Base-by-base conservation (phyloP, 1,284 basidiomycete genomes). In the Amylostereum chailletii region DNA sequence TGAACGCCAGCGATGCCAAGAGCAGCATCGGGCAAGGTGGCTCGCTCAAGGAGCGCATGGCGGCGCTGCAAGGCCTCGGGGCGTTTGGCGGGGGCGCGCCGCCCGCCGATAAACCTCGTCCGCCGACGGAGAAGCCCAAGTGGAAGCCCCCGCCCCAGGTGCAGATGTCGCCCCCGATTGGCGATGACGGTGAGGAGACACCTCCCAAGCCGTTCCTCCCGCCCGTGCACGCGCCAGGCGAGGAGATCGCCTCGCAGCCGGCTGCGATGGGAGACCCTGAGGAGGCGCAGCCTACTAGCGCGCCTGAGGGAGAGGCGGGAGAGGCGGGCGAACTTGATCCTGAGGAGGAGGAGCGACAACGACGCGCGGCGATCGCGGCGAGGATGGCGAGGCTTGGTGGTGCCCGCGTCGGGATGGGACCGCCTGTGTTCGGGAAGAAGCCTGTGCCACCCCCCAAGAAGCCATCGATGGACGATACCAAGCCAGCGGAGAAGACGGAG, bases 21-120 rank as follows among this genome's bases (percentile, higher is more conserved):
- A 83, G 83, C 59, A 85, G 85, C 57, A 90, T 92, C 62, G 74
- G 74, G 32, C 73, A 74, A 42, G 84, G 76, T 3, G 84, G 79
- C 3, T 89, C 86, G 53, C 68, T 96, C 55, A 92, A 85, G 68
- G 93, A 94, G 56, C 81, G 93, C 41, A 95, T 96, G 90, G 91
- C 91, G 30, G 90, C 91, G 2, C 70, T 95, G 34, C 85, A 91
- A 61, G 88, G 86, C 4, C 77, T 72, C 45, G 84, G 85, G 26
- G 87, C 74, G 7, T 93, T 93, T 61, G 87, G 87, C 26, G 76
- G 69, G 5, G 49, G 46, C 5, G n/a, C 48, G 0, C 19, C 19
- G 19, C 69, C 75, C 34, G 46, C 61, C n/a, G 56, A 58, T 3
- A 51, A 62, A 32, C 68, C 72, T n/a, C 61, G 75, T 2, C 74